A percentile compares a stretch with the other conserved stretches of the same genome.
These are phyloP conservation scores for Primulina huaijiensis DNA, from an alignment of 257 asterid species.

Conservation along the genomic window DNA sequence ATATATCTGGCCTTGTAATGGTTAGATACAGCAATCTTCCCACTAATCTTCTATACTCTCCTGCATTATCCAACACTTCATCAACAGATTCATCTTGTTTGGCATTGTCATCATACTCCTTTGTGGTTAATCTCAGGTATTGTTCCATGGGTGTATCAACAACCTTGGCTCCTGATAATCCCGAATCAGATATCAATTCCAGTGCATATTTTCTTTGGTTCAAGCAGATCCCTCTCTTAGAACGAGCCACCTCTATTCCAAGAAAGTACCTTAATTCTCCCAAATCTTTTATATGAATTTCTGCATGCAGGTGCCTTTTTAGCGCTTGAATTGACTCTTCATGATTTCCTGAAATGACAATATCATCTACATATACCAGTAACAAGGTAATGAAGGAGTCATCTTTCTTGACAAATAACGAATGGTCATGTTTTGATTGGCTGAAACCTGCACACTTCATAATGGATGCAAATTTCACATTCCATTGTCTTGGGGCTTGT, in stretches of 20 bases:
- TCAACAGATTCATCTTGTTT: rapidly evolving
- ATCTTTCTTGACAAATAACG: neutral
- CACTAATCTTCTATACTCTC: neutral
- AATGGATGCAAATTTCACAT: neutral
- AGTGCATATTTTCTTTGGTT: neutral
- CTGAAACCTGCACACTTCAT: neutral
- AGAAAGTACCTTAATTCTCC: neutral
- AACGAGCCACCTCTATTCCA: neutral
- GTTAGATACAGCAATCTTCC: neutral
- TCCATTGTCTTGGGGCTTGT: neutral
- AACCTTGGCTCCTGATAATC: neutral
- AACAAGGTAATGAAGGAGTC: neutral
- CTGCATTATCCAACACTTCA: too few relatives aligned
- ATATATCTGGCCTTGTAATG: neutral
- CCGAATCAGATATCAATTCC: neutral
- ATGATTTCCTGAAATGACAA: neutral
- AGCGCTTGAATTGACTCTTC: neutral
- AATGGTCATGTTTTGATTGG: neutral
- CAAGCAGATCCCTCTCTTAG: neutral
- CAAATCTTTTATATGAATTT: neutral
- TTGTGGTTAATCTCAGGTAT: too few relatives aligned
- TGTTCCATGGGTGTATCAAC: neutral
- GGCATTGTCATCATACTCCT: neutral
- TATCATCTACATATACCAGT: neutral
- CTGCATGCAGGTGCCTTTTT: neutral